Evolutionary conservation across 2,329 filamentous ascomycete species (phyloP), one percentile per base, ranked within the genome.

Genomic region (Xylaria sp.): DNA sequence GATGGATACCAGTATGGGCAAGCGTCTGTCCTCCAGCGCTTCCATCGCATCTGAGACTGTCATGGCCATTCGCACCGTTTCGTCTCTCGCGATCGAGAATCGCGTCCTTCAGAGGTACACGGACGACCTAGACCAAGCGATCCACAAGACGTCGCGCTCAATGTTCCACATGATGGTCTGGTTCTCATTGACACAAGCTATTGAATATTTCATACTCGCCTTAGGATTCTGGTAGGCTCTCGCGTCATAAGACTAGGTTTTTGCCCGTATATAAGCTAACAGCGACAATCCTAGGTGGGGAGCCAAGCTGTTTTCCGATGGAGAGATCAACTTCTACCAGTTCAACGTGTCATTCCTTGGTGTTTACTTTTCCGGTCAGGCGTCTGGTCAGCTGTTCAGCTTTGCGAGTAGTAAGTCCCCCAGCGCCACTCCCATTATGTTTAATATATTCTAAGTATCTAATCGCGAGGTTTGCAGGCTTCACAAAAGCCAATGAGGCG

Each of bases 271-370:
- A 20, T 22, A 41, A 17, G 45, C 17, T 26, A 19, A 48, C 9
- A 34, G 29, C 22, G 7, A 29, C n/a, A 18, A 41, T 6, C 26
- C 13, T 43, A 63, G 64, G 63, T 75, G 73, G 46, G 73, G 74
- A 4, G 69, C 72, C 5, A 71, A 69, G 13, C 60, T 76, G 6
- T 63, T 76, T 4, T 68, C 71, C 1, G 19, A 56, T 13, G 66
- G 69, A 18, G 73, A 78, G 56, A 74, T 76, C 44, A 61, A 63
- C 21, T 63, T 76, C 29, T 68, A 73, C n/a, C 62, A 76, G 40
- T 79, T 78, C 60, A 76, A 82, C 50, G 73, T 83, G 17, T 73
- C 79, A 7, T 82, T 82, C 57, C 74, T 81, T 67, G 76, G 73
- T 2, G 74, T 82, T 5, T 75, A 81, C 37, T 80, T 75, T 57